A percentile compares a stretch with the other conserved stretches of the same genome.
Evolutionary conservation across 2,329 filamentous ascomycete species (phyloP).

Genomic region (Pseudogymnoascus sp.): DNA sequence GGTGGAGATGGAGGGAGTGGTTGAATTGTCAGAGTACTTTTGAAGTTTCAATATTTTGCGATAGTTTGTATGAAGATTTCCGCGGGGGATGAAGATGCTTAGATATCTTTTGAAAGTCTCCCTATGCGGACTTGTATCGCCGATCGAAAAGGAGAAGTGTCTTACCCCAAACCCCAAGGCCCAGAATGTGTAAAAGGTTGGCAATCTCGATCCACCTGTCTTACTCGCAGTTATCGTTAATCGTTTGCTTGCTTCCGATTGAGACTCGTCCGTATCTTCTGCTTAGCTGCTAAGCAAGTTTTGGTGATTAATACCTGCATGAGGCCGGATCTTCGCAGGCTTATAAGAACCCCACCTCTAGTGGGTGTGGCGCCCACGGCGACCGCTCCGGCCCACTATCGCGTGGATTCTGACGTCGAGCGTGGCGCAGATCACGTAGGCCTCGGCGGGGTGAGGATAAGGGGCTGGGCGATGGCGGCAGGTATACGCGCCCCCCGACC

Average conservation of each 20-base stretch:
- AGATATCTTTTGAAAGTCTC: background rate
- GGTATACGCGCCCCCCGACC: background rate
- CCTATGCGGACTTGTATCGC: background rate
- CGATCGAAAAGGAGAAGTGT: conserved; percentile 4
- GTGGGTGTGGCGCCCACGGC: background rate
- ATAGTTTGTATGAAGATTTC: background rate
- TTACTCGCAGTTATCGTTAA: background rate
- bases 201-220: background rate
- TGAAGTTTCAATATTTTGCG: background rate
- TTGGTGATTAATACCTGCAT: background rate
- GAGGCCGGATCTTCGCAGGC: background rate
- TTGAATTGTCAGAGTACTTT: background rate
- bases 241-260: background rate
- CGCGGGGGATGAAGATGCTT: background rate
- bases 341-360: background rate
- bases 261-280: background rate
- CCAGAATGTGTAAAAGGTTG: background rate
- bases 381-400: background rate
- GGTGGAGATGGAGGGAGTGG: background rate
- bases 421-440: background rate
- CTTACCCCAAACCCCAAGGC: background rate
- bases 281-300: background rate
- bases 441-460: background rate
- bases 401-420: conserved; percentile 1
- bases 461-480: background rate